phyloP scores from a whole-genome alignment of 176 grass and related monocot species.

The Aegilops umbellulata region DNA sequence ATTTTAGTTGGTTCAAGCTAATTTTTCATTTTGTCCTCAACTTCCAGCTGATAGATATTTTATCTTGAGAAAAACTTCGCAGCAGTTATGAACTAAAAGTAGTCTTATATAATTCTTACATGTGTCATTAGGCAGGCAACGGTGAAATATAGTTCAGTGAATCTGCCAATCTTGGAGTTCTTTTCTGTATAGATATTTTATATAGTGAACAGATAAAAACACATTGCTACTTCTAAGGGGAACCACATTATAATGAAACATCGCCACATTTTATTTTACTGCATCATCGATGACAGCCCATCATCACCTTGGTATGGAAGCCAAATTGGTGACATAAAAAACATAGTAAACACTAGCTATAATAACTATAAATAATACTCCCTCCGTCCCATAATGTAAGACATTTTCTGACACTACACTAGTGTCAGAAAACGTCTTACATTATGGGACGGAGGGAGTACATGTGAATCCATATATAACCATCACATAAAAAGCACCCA shows the following conservation, averaged over 20 bases:
- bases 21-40: neutral
- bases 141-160: neutral
- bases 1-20: neutral
- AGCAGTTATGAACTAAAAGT: neutral
- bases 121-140: neutral
- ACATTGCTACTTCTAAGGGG: neutral
- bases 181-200: neutral
- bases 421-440: no score
- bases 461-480: neutral
- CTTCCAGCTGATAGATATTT: neutral
- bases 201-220: neutral
- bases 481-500: neutral
- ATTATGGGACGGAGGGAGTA: no score
- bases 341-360: neutral
- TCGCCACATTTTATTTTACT: no score
- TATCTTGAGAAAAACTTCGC: neutral
- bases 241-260: neutral
- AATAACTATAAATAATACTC: neutral
- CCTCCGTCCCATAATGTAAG: no score
- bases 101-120: neutral
- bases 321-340: neutral
- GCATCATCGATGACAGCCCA: no score
- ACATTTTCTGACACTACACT: no score
- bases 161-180: neutral
- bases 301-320: no score